phyloP scores from a whole-genome alignment of 2,329 filamentous ascomycete genomes.

The Alternaria solani region DNA sequence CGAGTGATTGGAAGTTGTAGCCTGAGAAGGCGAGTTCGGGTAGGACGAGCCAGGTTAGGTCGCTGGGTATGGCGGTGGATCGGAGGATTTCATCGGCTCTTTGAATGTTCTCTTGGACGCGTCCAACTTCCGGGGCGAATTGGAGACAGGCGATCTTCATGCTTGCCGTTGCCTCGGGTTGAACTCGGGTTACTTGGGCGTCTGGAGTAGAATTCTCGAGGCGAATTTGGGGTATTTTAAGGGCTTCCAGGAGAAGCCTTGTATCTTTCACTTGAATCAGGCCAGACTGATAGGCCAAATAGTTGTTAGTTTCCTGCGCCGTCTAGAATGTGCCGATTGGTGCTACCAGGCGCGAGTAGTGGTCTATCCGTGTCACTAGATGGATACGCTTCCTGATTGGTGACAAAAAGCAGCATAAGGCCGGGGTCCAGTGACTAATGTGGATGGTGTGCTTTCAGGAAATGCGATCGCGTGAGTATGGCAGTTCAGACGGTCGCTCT shows the following conservation, averaged over 20 bases:
- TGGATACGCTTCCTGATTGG: constrained; percentile 6
- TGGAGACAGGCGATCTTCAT: constrained; percentile 77
- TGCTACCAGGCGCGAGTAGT: constrained; percentile 1
- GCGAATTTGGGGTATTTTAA: not conserved
- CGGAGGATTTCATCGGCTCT: constrained; percentile 71
- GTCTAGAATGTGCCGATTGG: not conserved
- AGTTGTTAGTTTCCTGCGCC: not conserved
- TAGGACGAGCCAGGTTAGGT: constrained; percentile 74
- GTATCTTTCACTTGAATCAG: constrained; percentile 2
- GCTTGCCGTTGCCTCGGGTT: not conserved
- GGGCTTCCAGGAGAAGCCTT: not conserved
- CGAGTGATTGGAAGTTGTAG: constrained; percentile 78
- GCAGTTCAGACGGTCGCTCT: not conserved
- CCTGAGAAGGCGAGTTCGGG: constrained; percentile 82
- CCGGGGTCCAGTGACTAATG: constrained; percentile 4
- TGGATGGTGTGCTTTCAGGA: not conserved
- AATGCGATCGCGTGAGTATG: not conserved
- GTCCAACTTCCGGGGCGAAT: constrained; percentile 74
- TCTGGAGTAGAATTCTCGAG: not conserved
- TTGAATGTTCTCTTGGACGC: constrained; percentile 74
- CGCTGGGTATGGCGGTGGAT: constrained; percentile 52
- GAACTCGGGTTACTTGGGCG: not conserved
- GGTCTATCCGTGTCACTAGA: not conserved
- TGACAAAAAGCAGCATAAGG: not conserved
- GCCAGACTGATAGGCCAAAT: constrained; percentile 5